Evolutionary conservation across 768 basidiomycete genomes (phyloP), one percentile per base, ranked within the genome.

Genomic region (Clitopilus hobsonii): DNA sequence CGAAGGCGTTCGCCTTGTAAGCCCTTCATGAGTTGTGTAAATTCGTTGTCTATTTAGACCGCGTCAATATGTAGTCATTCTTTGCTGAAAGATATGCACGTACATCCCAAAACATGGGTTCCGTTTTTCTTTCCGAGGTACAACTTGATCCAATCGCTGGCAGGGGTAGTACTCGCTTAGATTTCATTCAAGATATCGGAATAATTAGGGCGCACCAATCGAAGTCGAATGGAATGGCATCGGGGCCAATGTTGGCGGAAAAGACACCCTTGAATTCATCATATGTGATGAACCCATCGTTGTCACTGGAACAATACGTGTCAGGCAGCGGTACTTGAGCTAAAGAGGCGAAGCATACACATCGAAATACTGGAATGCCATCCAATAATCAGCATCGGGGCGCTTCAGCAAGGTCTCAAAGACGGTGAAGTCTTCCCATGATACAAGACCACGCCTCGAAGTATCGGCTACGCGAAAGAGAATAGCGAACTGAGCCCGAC

Each of bases 11-110:
- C 97, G 65, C 95, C 97, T 74, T 98, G 97, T 54, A 98, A 81
- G 38, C 94, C 96, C 72, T 98, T 98, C 93, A 99, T 97, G 56
- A 98, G 75, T 73, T 98, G 95, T 26, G 94, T 97, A 73, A 98
- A 98, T 71, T 98, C 95, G 67, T 90, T 90, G 74, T 95, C 90
- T 94, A 61, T 58, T 52, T 54, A 41, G 38, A 18, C 22, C n/a
- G 41, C 16, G 7, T 7, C 7, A 16, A 7, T 16, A 32, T 32
- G 22, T 28, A 52, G 18, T 48, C 1, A 28, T 49, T 25, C 27
- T 25, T 36, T n/a, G n/a, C n/a, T n/a, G n/a, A 53, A 50, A 53
- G 36, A n/a, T 25, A 45, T 18, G 45, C 5, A 78, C 89, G 64
- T 63, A 94, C 94, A 97, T 73, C 93, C 93, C 54, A 97, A 78